Conservation (phyloP, 2,329 filamentous ascomycete species). For the Apiospora marii region DNA sequence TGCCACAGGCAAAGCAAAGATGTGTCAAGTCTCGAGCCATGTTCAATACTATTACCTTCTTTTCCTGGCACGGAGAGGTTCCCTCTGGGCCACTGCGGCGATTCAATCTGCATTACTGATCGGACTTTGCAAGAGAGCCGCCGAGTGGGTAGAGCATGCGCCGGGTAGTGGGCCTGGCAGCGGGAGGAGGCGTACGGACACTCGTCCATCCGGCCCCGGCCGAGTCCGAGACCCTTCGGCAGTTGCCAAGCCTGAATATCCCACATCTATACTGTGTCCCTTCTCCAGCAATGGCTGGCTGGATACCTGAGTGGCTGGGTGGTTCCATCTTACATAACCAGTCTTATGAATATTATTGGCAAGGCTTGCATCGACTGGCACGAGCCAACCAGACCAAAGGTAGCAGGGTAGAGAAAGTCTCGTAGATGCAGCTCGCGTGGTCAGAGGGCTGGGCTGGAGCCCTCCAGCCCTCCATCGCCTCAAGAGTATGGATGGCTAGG, state of each 20-base stretch:
- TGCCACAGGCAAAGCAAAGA: background rate
- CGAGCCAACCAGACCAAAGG: background rate
- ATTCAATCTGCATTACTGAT: too few species aligned
- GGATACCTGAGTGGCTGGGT: background rate
- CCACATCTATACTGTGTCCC: background rate
- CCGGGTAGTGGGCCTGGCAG: too few species aligned
- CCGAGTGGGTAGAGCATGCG: too few species aligned
- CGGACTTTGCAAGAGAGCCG: too few species aligned
- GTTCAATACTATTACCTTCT: background rate
- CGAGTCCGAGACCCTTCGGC: background rate
- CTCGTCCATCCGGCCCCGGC: background rate
- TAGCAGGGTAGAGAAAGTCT: too few species aligned
- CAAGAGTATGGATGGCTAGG: background rate
- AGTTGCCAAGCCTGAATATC: background rate
- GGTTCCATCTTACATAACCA: background rate
- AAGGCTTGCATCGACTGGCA: background rate
- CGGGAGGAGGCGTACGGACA: background rate
- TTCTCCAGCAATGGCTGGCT: background rate
- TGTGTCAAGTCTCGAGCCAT: background rate
- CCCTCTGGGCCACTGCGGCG: background rate
- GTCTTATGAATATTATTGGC: background rate
- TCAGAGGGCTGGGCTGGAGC: background rate
- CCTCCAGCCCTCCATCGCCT: background rate
- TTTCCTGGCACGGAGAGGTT: background rate
- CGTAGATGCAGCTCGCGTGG: background rate